Evolutionary conservation across 1,139 yeast genomes (phyloP).

Genomic region (Meyerozyma guilliermondii): DNA sequence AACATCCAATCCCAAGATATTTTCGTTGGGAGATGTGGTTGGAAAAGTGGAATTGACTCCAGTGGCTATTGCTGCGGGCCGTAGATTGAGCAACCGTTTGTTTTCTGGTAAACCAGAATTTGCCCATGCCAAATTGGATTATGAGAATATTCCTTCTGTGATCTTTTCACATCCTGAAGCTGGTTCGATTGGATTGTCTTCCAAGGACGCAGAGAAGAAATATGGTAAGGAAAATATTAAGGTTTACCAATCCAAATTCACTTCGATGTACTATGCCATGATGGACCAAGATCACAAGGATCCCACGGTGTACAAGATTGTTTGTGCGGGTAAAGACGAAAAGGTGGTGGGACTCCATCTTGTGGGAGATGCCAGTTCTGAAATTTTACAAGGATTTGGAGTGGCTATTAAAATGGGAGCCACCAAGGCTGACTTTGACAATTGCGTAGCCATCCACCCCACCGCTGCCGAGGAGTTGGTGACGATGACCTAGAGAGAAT

Average conservation of each 20-base stretch:
- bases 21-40: constrained; percentile 88
- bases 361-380: constrained; percentile 86
- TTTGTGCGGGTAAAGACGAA: constrained; percentile 76
- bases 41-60: constrained; percentile 94
- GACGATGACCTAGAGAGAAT: constrained; percentile 59
- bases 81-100: constrained; percentile 84
- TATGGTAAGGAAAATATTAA: constrained; percentile 81
- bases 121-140: constrained; percentile 73
- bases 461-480: constrained; percentile 97
- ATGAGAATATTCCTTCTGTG: constrained; percentile 81
- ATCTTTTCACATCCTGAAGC: constrained; percentile 97
- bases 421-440: constrained; percentile 90
- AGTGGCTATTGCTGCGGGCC: constrained; percentile 97
- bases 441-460: constrained; percentile 96
- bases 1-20: constrained; percentile 67
- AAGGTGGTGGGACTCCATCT: constrained; percentile 93
- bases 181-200: constrained; percentile 85
- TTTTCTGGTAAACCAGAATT: constrained; percentile 71
- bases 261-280: constrained; percentile 92
- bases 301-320: constrained; percentile 82
- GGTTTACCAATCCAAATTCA: constrained; percentile 76
- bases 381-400: constrained; percentile 95
- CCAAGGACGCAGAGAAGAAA: constrained; percentile 67
- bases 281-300: constrained; percentile 60
- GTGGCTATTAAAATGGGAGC: constrained; percentile 98